Percentiles rank a stretch among this genome's conserved stretches.
These are phyloP conservation scores for Zancudomyces culisetae DNA, from an alignment of 371 early-diverging fungal genomes.

Conservation along the genomic window DNA sequence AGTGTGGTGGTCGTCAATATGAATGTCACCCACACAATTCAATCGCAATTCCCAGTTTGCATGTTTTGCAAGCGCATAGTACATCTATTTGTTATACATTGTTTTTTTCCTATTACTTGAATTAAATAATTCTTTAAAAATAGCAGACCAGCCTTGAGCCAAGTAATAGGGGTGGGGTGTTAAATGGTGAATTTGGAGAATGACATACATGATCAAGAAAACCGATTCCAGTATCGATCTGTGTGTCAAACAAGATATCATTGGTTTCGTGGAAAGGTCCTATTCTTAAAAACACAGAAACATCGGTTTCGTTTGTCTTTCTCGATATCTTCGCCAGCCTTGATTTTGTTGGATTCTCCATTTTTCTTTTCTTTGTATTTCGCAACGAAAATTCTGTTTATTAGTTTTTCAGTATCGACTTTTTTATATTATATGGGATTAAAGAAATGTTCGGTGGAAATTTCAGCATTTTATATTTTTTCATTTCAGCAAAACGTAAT, in stretches of 20 bases:
- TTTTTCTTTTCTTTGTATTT: too few relatives aligned
- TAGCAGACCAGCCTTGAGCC: too few relatives aligned
- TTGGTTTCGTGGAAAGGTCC: constrained; percentile 23
- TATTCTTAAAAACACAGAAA: constrained; percentile 35
- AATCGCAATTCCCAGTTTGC: constrained; percentile 66
- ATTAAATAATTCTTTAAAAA: too few relatives aligned
- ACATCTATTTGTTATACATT: constrained; percentile 31
- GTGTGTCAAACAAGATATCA: constrained; percentile 43
- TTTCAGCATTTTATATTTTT: too few relatives aligned
- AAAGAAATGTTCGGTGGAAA: too few relatives aligned
- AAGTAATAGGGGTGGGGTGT: too few relatives aligned
- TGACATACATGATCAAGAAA: constrained; percentile 67
- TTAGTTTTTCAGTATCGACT: too few relatives aligned
- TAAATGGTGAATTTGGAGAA: neutral
- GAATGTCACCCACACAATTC: constrained; percentile 71
- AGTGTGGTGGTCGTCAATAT: constrained; percentile 95
- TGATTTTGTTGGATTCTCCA: constrained; percentile 3
- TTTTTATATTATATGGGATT: too few relatives aligned
- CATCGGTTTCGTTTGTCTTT: constrained; percentile 89
- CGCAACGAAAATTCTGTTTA: too few relatives aligned
- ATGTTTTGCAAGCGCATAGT: constrained; percentile 90
- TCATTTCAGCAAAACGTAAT: too few relatives aligned
- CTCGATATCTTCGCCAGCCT: constrained; percentile 47
- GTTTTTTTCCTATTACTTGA: neutral
- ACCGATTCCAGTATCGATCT: constrained; percentile 81